Evolutionary conservation across 768 basidiomycete species (phyloP).

Genomic region (Tulasnella sp.): DNA sequence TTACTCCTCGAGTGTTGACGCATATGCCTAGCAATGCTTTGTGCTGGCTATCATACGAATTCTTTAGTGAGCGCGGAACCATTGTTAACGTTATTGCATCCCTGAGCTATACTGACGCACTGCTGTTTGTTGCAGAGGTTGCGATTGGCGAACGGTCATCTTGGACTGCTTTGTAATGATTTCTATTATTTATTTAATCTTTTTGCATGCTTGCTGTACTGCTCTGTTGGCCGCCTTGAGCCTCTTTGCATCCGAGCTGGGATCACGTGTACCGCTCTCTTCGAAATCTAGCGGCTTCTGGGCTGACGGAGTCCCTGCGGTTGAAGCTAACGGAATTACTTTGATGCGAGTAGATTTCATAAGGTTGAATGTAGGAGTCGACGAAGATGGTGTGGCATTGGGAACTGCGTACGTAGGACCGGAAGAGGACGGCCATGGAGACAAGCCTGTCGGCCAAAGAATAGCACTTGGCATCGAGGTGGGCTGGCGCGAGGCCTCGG

Average conservation of each 20-base stretch:
- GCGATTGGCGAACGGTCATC: constrained; percentile 33
- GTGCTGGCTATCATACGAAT: constrained; percentile 97
- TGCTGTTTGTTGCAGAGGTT: constrained; percentile 20
- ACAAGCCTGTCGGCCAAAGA: constrained; percentile 77
- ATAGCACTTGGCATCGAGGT: constrained; percentile 73
- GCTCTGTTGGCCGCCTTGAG: no score
- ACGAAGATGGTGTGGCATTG: no score
- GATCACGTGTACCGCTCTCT: no score
- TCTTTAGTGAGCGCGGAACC: constrained; percentile 78
- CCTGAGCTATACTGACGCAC: neutral
- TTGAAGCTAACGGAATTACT: no score
- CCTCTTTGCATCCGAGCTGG: no score
- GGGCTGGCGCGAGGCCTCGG: constrained; percentile 47
- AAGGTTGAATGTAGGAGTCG: no score
- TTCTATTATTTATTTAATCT: constrained; percentile 14
- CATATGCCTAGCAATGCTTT: constrained; percentile 97
- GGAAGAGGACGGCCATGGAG: neutral
- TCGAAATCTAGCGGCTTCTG: no score
- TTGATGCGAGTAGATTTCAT: no score
- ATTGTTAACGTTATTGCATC: neutral
- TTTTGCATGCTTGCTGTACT: neutral
- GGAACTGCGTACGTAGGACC: constrained; percentile 35
- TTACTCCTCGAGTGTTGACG: constrained; percentile 89
- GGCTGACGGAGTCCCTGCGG: no score
- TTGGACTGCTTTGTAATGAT: constrained; percentile 7